Evolutionary conservation across 352 stramenopile genomes (phyloP), one percentile per base, ranked within the genome.

Genomic region (Thraustochytrium striatum): DNA sequence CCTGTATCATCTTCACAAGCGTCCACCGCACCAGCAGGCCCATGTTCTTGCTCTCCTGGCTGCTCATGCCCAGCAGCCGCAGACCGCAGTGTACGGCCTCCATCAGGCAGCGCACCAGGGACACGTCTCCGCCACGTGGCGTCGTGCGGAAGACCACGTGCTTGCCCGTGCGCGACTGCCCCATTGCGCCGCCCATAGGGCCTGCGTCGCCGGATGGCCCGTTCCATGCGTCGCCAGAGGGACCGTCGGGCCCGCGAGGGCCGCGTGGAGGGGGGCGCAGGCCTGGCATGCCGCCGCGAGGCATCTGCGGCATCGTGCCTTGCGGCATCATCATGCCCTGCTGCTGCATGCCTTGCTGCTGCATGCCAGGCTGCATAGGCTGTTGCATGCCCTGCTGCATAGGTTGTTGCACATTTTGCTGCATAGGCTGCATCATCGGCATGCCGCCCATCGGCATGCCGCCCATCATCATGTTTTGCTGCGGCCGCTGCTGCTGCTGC

Each of bases 1-100:
- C 72, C 61, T 82, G 30, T 7, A 82, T 73, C 75, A 86, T 83
- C 35, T 82, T 81, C 35, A 84, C 30, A 25, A 85, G 69, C 35
- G 82, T 79, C 53, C 72, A 82, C 16, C 83, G 70, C 36, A 85
- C 11, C 21, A 83, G 68, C 2, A 82, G 52, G 47, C 61, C 61
- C 19, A 75, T 59, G 38, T 62, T 61, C 41, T 84, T 55, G 36
- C 32, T 38, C 57, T 82, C 52, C n/a, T 59, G 36, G 9, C 70
- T 58, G 9, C 25, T 78, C 57, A 78, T 58, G 28, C 79, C 69
- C 25, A 32, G 19, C 52, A 82, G 52, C 1, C 79, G 69, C 13
- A 78, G 61, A 13, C 52, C 68, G 44, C 78, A 78, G 28, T 68
- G 57, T 11, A 69, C 58, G 5, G 72, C 79, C 32, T 53, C 35